Conservation (phyloP, 2,329 filamentous ascomycete species). For the Fusarium palustre region DNA sequence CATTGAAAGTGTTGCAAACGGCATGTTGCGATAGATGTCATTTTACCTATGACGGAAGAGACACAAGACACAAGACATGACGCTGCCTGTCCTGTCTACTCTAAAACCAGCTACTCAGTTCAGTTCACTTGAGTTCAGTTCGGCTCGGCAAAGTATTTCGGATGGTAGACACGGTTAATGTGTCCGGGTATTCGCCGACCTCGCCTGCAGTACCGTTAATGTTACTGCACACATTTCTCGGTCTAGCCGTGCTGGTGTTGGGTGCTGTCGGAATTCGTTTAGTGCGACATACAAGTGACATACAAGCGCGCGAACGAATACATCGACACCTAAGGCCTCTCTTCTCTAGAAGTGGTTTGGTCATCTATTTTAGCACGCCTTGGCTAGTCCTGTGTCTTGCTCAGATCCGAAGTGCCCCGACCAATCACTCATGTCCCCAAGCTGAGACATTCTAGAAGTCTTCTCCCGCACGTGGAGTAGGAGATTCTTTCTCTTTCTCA, state of each 20-base stretch:
- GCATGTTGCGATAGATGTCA: conserved; percentile 10
- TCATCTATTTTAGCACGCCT: conserved; percentile 3
- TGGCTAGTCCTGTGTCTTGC: conserved; percentile 21
- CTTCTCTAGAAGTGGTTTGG: not conserved
- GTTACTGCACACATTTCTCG: not conserved
- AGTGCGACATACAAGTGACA: not conserved
- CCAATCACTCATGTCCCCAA: conserved; percentile 19
- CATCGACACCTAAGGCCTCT: conserved; percentile 15
- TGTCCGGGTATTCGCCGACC: not conserved
- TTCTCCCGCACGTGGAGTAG: conserved; percentile 42
- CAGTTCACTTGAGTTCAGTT: not conserved
- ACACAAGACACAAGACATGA: conserved; percentile 6
- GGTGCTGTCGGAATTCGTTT: conserved; percentile 13
- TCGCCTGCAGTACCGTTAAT: not conserved
- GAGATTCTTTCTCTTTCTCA: conserved; percentile 10
- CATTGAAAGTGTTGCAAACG: conserved; percentile 2
- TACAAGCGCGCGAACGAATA: not conserved
- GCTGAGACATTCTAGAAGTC: conserved; percentile 41
- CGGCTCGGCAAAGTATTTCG: not conserved
- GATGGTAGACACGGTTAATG: not conserved
- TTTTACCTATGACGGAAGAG: conserved; percentile 14
- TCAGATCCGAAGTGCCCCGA: conserved; percentile 2
- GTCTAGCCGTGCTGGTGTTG: conserved; percentile 18
- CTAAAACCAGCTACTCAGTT: not conserved
- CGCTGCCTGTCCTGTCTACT: not conserved